These are phyloP conservation scores for Annulohypoxylon stygium DNA, from an alignment of 495 filamentous ascomycete genomes.

Conservation along the genomic window DNA sequence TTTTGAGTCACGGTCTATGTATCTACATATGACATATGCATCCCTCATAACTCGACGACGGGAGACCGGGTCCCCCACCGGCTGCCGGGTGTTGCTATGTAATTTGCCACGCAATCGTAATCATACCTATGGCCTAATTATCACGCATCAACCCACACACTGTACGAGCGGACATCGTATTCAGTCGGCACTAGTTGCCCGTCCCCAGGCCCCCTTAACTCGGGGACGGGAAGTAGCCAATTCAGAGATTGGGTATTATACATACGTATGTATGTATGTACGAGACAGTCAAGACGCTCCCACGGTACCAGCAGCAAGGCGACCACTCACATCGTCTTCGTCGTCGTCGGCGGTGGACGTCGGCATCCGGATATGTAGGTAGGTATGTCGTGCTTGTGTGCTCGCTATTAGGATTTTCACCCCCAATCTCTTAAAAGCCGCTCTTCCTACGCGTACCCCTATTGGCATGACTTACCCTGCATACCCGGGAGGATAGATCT, in stretches of 20 bases:
- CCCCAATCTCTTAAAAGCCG: not conserved
- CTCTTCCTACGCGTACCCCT: not conserved
- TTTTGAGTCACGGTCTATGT: not conserved
- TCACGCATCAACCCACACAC: constrained; percentile 1
- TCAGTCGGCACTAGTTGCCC: not conserved
- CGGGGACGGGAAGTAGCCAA: not conserved
- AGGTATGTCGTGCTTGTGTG: constrained; percentile 2
- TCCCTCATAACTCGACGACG: not conserved
- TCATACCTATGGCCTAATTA: constrained; percentile 13
- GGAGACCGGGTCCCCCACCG: not conserved
- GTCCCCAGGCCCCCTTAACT: not conserved
- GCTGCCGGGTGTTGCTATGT: not conserved
- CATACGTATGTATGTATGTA: not conserved
- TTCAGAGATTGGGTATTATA: not conserved
- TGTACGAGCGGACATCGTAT: constrained; percentile 6
- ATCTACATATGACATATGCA: too few relatives aligned
- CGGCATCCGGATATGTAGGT: not conserved
- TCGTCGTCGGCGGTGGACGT: constrained; percentile 13
- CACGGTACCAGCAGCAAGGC: not conserved
- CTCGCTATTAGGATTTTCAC: constrained; percentile 7
- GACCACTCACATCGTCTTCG: not conserved
- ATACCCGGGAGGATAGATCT: constrained; percentile 13
- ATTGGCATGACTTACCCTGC: constrained; percentile 8
- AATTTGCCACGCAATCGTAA: constrained; percentile 22
- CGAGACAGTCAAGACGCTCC: not conserved